Evolutionary conservation across 176 grass and related monocot species (phyloP).

Genomic region (Aegilops sharonensis): DNA sequence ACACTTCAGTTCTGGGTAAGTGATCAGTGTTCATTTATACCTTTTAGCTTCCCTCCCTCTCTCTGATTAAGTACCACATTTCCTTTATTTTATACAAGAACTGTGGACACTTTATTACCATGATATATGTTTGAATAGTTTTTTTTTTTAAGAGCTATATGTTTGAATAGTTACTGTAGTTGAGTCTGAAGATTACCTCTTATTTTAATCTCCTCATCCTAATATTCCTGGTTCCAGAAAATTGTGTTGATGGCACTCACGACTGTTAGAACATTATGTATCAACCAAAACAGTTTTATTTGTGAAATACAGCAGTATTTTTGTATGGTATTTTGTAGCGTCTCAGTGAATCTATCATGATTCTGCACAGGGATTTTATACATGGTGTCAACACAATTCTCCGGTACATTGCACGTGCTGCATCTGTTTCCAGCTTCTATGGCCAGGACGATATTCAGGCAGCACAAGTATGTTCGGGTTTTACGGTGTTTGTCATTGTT

Average conservation of each 20-base stretch:
- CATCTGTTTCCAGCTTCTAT: constrained; percentile 51
- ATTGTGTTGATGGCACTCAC: neutral
- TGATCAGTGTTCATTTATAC: neutral
- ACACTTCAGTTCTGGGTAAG: constrained; percentile 58
- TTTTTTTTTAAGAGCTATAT: neutral
- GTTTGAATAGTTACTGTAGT: neutral
- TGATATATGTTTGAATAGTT: neutral
- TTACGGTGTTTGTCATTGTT: no score
- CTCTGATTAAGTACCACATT: neutral
- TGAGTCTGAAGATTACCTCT: neutral
- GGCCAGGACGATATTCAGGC: constrained; percentile 46
- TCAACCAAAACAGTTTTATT: no score
- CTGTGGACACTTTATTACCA: neutral
- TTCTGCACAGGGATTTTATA: constrained; percentile 42
- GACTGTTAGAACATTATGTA: neutral
- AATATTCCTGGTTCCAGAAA: neutral
- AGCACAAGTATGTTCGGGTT: constrained; percentile 46
- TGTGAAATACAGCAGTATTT: neutral
- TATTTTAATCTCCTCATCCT: neutral
- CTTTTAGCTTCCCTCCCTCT: neutral
- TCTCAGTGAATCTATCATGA: neutral
- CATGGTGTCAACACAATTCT: constrained; percentile 63
- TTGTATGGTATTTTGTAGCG: neutral
- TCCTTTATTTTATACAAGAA: neutral
- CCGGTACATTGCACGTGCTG: constrained; percentile 41